phyloP scores from a whole-genome alignment of 441 rosid species.

The Pelargonium australe region DNA sequence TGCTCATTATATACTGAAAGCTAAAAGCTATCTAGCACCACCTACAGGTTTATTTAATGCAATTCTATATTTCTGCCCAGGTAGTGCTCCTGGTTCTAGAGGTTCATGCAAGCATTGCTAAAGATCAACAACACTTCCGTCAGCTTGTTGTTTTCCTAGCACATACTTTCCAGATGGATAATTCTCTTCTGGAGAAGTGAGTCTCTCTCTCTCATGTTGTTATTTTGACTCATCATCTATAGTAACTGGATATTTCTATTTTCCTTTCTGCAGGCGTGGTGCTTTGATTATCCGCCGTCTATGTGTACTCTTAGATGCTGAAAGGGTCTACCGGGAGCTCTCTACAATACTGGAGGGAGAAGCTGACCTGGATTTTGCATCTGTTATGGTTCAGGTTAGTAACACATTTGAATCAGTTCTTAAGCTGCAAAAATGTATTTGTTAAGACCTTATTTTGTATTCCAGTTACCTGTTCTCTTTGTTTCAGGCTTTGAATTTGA shows the following conservation, averaged over 20 bases:
- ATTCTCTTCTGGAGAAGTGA: slow-evolving; percentile 91
- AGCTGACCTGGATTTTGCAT: slow-evolving; percentile 93
- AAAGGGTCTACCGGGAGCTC: slow-evolving; percentile 87
- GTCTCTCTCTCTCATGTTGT: slow-evolving; percentile 27
- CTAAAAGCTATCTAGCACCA: neutral
- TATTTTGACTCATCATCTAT: neutral
- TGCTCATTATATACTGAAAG: neutral
- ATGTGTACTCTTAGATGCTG: slow-evolving; percentile 93
- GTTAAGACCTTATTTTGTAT: neutral
- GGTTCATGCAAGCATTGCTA: slow-evolving; percentile 96
- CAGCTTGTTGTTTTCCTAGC: slow-evolving; percentile 91
- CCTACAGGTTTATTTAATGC: neutral
- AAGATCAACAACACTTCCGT: slow-evolving; percentile 87
- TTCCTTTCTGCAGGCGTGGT: slow-evolving; percentile 66
- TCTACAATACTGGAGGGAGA: slow-evolving; percentile 95
- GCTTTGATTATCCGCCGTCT: slow-evolving; percentile 91
- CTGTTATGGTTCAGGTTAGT: slow-evolving; percentile 95
- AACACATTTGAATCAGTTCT: slow-evolving; percentile 7
- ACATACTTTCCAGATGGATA: slow-evolving; percentile 79
- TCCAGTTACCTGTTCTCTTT: neutral
- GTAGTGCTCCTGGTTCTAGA: slow-evolving; percentile 97
- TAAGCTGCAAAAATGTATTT: neutral
- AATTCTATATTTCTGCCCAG: slow-evolving; percentile 30
- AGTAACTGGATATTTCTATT: neutral
- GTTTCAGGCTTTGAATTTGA: slow-evolving; percentile 92